Evolutionary conservation across 2,329 filamentous ascomycete genomes (phyloP), one percentile per base, ranked within the genome.

Genomic region (Xylariaceae sp.): DNA sequence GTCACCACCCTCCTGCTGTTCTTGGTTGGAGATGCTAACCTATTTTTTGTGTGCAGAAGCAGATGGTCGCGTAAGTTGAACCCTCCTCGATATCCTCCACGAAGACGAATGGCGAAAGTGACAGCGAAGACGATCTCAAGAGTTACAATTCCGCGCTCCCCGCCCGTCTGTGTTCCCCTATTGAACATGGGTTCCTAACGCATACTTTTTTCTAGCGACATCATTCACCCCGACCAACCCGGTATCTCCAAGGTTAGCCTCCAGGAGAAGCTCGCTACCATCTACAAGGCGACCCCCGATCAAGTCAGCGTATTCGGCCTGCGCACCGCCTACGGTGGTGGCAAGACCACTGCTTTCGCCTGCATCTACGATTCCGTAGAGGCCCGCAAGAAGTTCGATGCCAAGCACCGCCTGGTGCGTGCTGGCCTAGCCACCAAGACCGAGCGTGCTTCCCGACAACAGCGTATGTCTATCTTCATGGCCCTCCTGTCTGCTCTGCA

Each of bases 361-460:
- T 92, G 61, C 52, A 63, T 99, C 84, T 99, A 99, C 88, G 95
- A 99, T 83, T 96, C 91, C 70, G 84, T 87, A 77, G 95, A 99
- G 87, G 92, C 93, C 74, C 89, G 99, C 89, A 97, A 97, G 91
- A 98, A 98, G 84, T 99, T 98, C 82, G 95, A 99, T 88, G 95
- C 95, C 74, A 89, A 90, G 82, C 97, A 97, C 90, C 89, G 95
- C 81, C 88, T 97, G 73, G 87, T 99, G 79, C 88, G 95, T 72
- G 91, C 96, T 77, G 95, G 94, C 77, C 85, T 91, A 73, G 94
- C 92, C 75, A 86, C 80, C 79, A 98, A 98, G 91, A 86, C 92
- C 79, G 95, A 99, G 90, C 94, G 93, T 85, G 87, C 95, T 74
- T 92, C 88, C 85, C 91, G 95, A 88, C 95, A 99, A 85, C 95